Evolutionary conservation across 495 filamentous ascomycete genomes (phyloP).

Genomic region (Penicillium antarcticum): DNA sequence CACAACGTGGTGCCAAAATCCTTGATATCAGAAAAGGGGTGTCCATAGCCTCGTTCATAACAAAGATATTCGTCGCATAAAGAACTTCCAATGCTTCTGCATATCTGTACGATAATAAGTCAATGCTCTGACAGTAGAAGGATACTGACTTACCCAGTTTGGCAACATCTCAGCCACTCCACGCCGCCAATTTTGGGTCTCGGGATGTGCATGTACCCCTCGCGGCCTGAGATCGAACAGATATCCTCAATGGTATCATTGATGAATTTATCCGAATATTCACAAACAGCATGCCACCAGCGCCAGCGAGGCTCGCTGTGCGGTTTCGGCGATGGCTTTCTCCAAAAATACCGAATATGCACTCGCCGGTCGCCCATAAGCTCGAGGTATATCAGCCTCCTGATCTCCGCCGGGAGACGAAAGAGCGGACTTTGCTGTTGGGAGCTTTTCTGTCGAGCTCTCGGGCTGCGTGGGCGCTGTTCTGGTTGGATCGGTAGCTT

Average conservation of each 20-base stretch:
- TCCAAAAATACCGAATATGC: constrained; percentile 14
- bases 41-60: background rate
- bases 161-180: constrained; percentile 16
- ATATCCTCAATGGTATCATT: background rate
- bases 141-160: constrained; percentile 10
- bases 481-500: constrained; percentile 14
- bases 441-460: background rate
- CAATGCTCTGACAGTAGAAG: background rate
- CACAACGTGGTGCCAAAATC: constrained; percentile 3
- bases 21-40: constrained; percentile 9
- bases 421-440: constrained; percentile 9
- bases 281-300: constrained; percentile 16
- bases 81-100: constrained; percentile 13
- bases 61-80: constrained; percentile 16
- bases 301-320: constrained; percentile 5
- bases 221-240: background rate
- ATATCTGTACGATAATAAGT: constrained; percentile 6
- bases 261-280: background rate
- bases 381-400: constrained; percentile 14
- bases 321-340: constrained; percentile 2
- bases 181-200: constrained; percentile 7
- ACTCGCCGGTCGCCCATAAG: constrained; percentile 15
- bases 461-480: background rate
- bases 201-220: background rate
- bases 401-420: constrained; percentile 9